Base-by-base conservation (phyloP, 2,329 filamentous ascomycete genomes). In the Ascochyta koolunga region DNA sequence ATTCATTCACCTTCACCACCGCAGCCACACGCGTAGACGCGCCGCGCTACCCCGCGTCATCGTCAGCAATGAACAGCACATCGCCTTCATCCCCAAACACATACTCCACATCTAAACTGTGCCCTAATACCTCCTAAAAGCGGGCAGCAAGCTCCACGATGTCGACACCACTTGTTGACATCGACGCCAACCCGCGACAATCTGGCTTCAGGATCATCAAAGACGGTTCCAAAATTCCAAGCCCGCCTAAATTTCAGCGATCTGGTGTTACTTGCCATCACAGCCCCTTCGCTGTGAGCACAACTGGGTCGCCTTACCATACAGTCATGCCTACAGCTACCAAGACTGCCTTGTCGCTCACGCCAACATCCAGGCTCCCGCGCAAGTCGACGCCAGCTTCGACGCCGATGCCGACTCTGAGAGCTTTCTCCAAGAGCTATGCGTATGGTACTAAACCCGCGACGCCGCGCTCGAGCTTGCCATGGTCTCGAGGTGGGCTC, bases 341-440 rank as follows among this genome's bases (percentile, higher is more conserved):
- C 8, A 46, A 36, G 11, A 15, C 35, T 8, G 41, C 31, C 1
- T 31, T 46, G 18, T 48, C 53, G 50, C 58, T 60, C 27, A 43
- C 53, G 15, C 39, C 41, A 24, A 47, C 40, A 24, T 73, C 69
- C 3, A 70, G 53, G 42, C 66, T 74, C n/a, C 71, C 72, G 31
- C 69, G 68, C 38, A 67, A 58, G 35, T 52, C 56, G 24, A 61
- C 56, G 4, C 58, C 59, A 7, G 58, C 36, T 32, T 52, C 56
- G 24, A 61, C 56, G 4, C 58, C 59, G 7, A 59, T 33, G 13
- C 44, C 58, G 7, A 59, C 38, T 15, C 44, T 58, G 22, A 40
- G 29, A n/a, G 35, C 48, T 1, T 38, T 42, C 18, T 40, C 42
- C 4, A 44, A 43, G 8, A 45, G 19, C 33, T 40, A 46, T 18